A percentile compares a stretch with the other conserved stretches of the same genome.
Conservation (phyloP, 768 basidiomycete species). For the Suillus paluster region DNA sequence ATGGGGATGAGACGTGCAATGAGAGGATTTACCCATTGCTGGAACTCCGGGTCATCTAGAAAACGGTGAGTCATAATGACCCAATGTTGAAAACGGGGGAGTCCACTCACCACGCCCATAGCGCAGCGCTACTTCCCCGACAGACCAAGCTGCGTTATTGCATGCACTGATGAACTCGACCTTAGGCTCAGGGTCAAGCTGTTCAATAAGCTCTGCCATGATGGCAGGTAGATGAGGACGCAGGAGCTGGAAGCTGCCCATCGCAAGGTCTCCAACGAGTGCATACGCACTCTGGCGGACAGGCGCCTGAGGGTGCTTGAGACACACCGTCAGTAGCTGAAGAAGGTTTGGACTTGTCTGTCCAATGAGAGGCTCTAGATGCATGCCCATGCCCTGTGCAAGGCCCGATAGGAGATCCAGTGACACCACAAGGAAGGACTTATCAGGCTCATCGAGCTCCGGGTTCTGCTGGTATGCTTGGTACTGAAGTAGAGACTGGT, state of each 20-base stretch:
- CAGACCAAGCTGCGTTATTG: slow-evolving; percentile 99
- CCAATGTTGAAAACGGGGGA: slow-evolving; percentile 1
- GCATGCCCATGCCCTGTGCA: slow-evolving; percentile 88
- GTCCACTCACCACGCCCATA: slow-evolving; percentile 72
- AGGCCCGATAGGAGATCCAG: slow-evolving; percentile 96
- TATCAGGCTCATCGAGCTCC: slow-evolving; percentile 93
- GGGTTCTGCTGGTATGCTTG: slow-evolving; percentile 88
- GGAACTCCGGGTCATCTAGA: slow-evolving; percentile 82
- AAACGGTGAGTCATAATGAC: slow-evolving; percentile 15
- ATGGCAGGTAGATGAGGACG: slow-evolving; percentile 86
- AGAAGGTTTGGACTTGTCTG: slow-evolving; percentile 78
- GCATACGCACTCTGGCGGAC: slow-evolving; percentile 97
- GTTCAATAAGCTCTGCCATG: slow-evolving; percentile 86
- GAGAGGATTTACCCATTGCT: slow-evolving; percentile 87
- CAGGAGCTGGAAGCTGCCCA: slow-evolving; percentile 89
- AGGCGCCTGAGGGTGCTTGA: slow-evolving; percentile 95
- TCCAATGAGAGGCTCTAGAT: slow-evolving; percentile 74
- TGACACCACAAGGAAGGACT: slow-evolving; percentile 96
- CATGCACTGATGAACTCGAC: slow-evolving; percentile 95
- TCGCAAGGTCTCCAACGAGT: slow-evolving; percentile 97
- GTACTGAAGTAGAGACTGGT: slow-evolving; percentile 80
- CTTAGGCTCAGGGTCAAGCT: slow-evolving; percentile 92
- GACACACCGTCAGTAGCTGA: slow-evolving; percentile 80
- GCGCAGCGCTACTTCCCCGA: slow-evolving; percentile 94
- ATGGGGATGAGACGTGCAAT: slow-evolving; percentile 92